Conservation (phyloP, 106 monocot species). For the Gastrodia elata region DNA sequence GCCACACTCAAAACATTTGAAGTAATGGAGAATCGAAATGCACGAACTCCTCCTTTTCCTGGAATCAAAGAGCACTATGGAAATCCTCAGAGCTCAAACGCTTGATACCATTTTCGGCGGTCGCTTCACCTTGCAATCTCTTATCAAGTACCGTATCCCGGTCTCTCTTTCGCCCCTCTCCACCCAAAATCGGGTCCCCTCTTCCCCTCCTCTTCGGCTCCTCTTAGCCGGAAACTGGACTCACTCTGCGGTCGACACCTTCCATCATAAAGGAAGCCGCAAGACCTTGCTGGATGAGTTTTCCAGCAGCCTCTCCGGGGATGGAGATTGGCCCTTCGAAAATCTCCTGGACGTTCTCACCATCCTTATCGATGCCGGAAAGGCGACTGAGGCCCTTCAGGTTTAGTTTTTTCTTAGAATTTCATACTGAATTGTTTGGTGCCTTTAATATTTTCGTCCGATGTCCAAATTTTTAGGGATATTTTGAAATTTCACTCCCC, state of each 20-base stretch:
- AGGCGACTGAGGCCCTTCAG: conserved; percentile 29
- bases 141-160: not conserved
- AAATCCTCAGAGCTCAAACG: not conserved
- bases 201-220: too few species aligned
- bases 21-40: too few species aligned
- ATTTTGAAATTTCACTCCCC: too few species aligned
- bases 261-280: conserved; percentile 38
- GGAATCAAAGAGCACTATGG: too few species aligned
- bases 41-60: too few species aligned
- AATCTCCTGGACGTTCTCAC: conserved; percentile 37
- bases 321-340: conserved; percentile 42
- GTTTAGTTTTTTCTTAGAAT: conserved; percentile 6
- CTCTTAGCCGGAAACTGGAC: not conserved
- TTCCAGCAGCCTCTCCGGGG: conserved; percentile 23
- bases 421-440: too few species aligned
- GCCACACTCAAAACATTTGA: too few species aligned
- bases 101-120: not conserved
- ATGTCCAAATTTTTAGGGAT: too few species aligned
- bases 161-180: not conserved
- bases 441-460: too few species aligned
- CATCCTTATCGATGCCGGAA: conserved; percentile 23
- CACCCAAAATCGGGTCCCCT: not conserved
- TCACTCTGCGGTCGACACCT: conserved; percentile 19
- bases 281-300: conserved; percentile 20
- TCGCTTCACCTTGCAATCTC: not conserved